These are phyloP conservation scores for Tillandsia leiboldiana DNA, from an alignment of 176 grass and related monocot species.

Conservation along the genomic window DNA sequence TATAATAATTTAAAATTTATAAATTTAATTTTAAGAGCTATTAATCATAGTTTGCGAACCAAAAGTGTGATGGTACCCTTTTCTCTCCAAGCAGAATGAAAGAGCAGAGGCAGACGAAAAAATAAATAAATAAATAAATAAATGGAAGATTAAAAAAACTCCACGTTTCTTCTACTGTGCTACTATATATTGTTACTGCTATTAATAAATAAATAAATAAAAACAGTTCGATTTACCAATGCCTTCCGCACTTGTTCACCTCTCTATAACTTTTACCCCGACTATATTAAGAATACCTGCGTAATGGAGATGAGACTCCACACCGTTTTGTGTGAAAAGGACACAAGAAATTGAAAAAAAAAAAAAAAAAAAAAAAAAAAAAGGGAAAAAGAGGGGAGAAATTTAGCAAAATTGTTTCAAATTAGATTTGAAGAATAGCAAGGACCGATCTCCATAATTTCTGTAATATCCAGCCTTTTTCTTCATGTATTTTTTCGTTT, in stretches of 20 bases:
- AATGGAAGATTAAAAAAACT: not conserved
- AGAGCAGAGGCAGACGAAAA: too few relatives aligned
- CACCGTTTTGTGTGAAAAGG: not conserved
- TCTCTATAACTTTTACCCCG: not conserved
- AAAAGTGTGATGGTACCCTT: too few relatives aligned
- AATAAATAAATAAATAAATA: too few relatives aligned
- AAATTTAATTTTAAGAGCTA: too few relatives aligned
- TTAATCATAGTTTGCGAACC: too few relatives aligned
- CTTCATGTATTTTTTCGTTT: not conserved
- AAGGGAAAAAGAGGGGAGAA: not conserved
- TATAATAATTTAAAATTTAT: too few relatives aligned
- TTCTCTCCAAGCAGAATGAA: too few relatives aligned
- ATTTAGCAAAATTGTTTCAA: not conserved
- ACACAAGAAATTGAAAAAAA: not conserved
- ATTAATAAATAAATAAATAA: not conserved
- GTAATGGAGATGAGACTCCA: not conserved
- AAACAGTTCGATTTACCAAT: not conserved
- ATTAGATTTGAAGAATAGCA: not conserved
- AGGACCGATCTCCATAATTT: not conserved
- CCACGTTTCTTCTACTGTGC: not conserved
- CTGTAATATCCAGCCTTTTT: not conserved
- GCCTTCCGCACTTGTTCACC: not conserved
- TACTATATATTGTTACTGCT: not conserved
- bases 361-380: not conserved
- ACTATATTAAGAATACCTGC: not conserved